Conservation (phyloP, 495 filamentous ascomycete genomes). For the Trichoderma parareesei region DNA sequence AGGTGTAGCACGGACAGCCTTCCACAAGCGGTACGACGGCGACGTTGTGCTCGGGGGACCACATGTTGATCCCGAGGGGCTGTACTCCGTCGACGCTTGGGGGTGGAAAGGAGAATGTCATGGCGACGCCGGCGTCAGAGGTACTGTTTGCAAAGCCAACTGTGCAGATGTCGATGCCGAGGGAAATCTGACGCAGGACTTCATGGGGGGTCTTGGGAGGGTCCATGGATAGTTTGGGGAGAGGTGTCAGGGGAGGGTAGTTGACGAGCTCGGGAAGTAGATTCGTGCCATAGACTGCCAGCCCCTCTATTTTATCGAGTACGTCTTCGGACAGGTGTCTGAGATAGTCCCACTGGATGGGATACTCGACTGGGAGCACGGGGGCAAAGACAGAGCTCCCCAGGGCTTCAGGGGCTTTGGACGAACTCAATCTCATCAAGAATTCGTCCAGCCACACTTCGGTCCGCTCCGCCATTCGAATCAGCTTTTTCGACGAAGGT, state of each 20-base stretch:
- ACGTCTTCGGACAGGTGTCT: slow-evolving; percentile 53
- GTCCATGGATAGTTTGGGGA: slow-evolving; percentile 69
- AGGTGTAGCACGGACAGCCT: slow-evolving; percentile 75
- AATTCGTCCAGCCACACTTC: slow-evolving; percentile 62
- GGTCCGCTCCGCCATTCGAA: slow-evolving; percentile 81
- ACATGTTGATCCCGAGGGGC: slow-evolving; percentile 71
- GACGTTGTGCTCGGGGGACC: slow-evolving; percentile 47
- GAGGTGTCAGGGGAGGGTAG: slow-evolving; percentile 36
- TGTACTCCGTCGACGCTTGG: slow-evolving; percentile 12
- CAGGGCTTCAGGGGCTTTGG: slow-evolving; percentile 24
- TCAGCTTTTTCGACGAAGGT: slow-evolving; percentile 59
- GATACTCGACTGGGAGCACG: slow-evolving; percentile 63
- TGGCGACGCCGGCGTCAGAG: slow-evolving; percentile 80
- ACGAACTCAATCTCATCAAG: slow-evolving; percentile 30
- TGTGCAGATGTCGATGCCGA: slow-evolving; percentile 74
- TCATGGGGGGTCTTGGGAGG: slow-evolving; percentile 61
- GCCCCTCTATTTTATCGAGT: slow-evolving; percentile 52
- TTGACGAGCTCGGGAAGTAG: slow-evolving; percentile 58
- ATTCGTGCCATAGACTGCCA: slow-evolving; percentile 72
- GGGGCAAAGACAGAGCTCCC: slow-evolving; percentile 62
- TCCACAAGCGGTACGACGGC: slow-evolving; percentile 49
- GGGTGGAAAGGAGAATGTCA: slow-evolving; percentile 64
- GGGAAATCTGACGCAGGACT: slow-evolving; percentile 59
- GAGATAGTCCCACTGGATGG: slow-evolving; percentile 69
- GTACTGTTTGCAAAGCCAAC: slow-evolving; percentile 61